Base-by-base conservation (phyloP, 1,284 basidiomycete genomes). In the Wallemia hederae region DNA sequence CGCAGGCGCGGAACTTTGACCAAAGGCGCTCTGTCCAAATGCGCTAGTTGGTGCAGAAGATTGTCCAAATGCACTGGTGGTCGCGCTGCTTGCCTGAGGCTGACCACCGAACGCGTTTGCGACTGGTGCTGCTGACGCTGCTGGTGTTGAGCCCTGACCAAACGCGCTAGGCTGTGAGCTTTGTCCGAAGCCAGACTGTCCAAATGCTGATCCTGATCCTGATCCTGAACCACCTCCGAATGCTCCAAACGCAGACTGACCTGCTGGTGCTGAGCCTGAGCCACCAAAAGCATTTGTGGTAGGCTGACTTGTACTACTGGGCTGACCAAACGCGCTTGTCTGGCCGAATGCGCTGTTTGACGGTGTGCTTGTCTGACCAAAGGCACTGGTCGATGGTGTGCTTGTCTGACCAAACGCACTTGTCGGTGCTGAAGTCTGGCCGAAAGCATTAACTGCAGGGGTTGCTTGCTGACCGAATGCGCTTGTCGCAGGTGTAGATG, bases 251-350 rank as follows among this genome's bases (percentile, higher is more conserved):
- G 68, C 15, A 66, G 65, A 31, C 67, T 69, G 25, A 24, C 68
- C 71, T 62, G 75, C 74, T 0, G 69, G 71, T 33, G 76, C 72
- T 25, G 64, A 28, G 28, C 62, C 60, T 59, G 67, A 65, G 33
- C 11, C 64, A 0, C 63, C 62, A 0, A 61, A 59, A 7, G 59
- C 7, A n/a, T 11, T 56, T 57, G 58, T 59, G 22, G 31, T 33
- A 49, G 39, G 5, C n/a, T 49, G 39, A 22, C 39, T n/a, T 5
- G 22, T 15, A 15, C 14, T n/a, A n/a, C 19, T 49, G 5, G 62
- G 25, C 29, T 60, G 60, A 2, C 62, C 62, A 29, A 63, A 63
- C 7, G 60, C 60, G 59, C 60, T 62, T 0, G 68, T 59, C 31
- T 61, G 60, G 7, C 63, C 63, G 25, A 65, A 65, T 1, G 62